These are phyloP conservation scores for Lachnellula arida DNA, from an alignment of 2,329 filamentous ascomycete genomes.

Conservation along the genomic window DNA sequence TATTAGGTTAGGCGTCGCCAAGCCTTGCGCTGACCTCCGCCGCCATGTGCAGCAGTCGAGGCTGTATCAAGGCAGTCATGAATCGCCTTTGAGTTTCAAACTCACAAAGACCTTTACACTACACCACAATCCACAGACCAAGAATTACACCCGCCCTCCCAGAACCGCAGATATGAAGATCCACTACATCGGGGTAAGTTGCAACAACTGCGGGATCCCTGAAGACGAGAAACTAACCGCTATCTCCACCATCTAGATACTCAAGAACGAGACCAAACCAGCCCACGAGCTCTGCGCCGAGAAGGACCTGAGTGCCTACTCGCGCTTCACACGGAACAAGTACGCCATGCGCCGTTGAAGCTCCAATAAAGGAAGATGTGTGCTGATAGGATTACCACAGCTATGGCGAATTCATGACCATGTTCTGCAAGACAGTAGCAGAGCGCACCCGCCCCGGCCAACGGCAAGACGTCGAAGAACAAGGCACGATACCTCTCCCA, in stretches of 20 bases:
- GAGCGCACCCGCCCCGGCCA: constrained; percentile 78
- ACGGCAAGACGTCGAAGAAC: constrained; percentile 79
- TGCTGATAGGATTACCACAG: constrained; percentile 24
- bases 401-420: constrained; percentile 66
- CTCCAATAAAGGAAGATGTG: neutral
- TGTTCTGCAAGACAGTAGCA: constrained; percentile 84
- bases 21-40: neutral
- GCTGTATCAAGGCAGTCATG: constrained; percentile 1
- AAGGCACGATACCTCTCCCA: constrained; percentile 46
- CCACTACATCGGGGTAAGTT: constrained; percentile 74
- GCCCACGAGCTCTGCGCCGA: constrained; percentile 72
- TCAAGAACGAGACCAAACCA: constrained; percentile 74
- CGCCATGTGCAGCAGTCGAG: constrained; percentile 4
- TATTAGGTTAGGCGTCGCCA: neutral
- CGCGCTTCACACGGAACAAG: constrained; percentile 72
- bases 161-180: constrained; percentile 66
- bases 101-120: neutral
- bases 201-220: constrained; percentile 17
- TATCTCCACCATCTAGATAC: constrained; percentile 52
- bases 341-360: constrained; percentile 35
- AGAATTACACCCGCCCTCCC: neutral
- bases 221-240: constrained; percentile 23
- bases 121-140: constrained; percentile 4
- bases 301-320: constrained; percentile 74
- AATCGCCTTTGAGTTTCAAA: constrained; percentile 1